These are phyloP conservation scores for Stygiomarasmius scandens DNA, from an alignment of 1,284 basidiomycete species.

Conservation along the genomic window DNA sequence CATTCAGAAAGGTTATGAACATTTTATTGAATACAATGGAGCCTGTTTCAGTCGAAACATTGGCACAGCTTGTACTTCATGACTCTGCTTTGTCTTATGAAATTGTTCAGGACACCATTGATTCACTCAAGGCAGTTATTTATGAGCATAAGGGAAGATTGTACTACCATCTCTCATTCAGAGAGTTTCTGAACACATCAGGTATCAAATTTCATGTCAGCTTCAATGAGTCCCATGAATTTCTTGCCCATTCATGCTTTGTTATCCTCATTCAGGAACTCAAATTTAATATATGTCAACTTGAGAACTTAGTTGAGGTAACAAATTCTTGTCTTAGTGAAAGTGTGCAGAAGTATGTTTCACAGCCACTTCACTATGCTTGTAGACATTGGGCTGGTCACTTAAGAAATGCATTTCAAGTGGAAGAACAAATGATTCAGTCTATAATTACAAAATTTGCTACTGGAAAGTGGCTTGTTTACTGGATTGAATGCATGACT, in stretches of 20 bases:
- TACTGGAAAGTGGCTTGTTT: background rate
- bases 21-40: no score
- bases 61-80: no score
- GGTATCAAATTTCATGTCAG: background rate
- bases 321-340: background rate
- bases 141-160: background rate
- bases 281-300: slow-evolving; percentile 22
- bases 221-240: background rate
- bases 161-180: background rate
- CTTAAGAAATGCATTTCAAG: background rate
- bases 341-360: background rate
- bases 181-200: background rate
- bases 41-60: no score
- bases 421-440: background rate
- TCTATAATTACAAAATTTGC: background rate
- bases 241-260: slow-evolving; percentile 2
- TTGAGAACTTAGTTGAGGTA: slow-evolving; percentile 13
- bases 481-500: background rate
- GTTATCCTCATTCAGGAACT: slow-evolving; percentile 19
- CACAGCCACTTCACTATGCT: background rate
- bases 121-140: background rate
- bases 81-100: background rate
- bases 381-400: background rate
- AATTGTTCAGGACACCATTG: background rate
- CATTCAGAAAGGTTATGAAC: no score